Evolutionary conservation across 108 stramenopile genomes (phyloP), one percentile per base, ranked within the genome.

Genomic region (Schizochytrium sp.): DNA sequence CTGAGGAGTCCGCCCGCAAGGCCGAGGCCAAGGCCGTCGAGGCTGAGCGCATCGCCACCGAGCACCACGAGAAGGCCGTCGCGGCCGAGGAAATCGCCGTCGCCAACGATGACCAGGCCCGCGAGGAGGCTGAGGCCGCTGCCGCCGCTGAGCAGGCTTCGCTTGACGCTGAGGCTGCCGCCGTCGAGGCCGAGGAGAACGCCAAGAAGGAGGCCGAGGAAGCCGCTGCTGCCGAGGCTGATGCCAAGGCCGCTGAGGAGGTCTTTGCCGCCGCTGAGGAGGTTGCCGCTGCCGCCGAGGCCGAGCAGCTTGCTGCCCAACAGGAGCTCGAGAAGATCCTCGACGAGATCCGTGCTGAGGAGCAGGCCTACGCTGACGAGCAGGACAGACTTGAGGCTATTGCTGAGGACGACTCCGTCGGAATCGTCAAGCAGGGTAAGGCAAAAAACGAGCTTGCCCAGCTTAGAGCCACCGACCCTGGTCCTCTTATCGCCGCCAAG

Each of bases 381-480:
- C 12, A 55, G 76, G 76, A 17, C 17, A n/a, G 53, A n/a, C 76
- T 83, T 53, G 76, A 49, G 47, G 76, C 28, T 4, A 2, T 88
- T 40, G 4, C 17, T 42, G 28, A 7, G 13, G 88, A 90, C 56
- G 72, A 55, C 28, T 45, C 88, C 12, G 46, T 88, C 15, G 61
- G 87, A 56, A 38, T 72, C 19, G 88, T 90, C 38, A 90, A 90
- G 90, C 64, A 72, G 42, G 60, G 45, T 57, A 90, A 88, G 88
- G 90, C 90, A 56, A 72, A 88, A 49, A 61, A 87, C 53, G 87
- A 90, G 90, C 56, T 88, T 19, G 64, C 61, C 53, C 83, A 87
- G 87, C 61, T 72, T 56, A 72, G 72, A 72, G 56, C 61, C 44
- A 53, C 87, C 58, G 88, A 90, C 69, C 56, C 61, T 17, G 53